Evolutionary conservation across 257 asterid species (phyloP), one percentile per base, ranked within the genome.

Genomic region (Solanum pinnatisectum): DNA sequence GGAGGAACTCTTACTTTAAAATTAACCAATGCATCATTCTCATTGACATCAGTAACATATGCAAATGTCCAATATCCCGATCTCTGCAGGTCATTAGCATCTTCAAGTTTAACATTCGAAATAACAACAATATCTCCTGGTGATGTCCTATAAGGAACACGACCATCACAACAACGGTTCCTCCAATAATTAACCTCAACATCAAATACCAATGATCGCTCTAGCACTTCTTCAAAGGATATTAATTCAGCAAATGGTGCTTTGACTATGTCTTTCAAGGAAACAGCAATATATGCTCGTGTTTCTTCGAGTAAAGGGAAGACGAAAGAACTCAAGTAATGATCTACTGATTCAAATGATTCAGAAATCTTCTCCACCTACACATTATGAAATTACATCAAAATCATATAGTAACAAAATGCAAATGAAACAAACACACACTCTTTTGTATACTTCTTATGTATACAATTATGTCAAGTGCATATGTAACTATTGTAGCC

Each of bases 271-370:
- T 86, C 72, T 72, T 94, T 91, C 88, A 92, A 18, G 8, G 91
- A 89, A 6, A 96, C 88, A 35, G 93, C 94, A 63, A 95, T 88
- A 33, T 85, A 83, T 0, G 94, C 91, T 15, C 95, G 92, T 0
- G 94, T 90, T 87, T 95, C 98, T 90, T 95, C 98, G 84, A 94
- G 40, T 40, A 95, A 87, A 1, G 97, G 95, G 77, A 8, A 90
- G 27, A 89, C 56, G 35, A 77, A 95, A 14, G 96, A 93, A 63
- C 88, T 86, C 32, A 92, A 86, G 82, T 93, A 95, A 22, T 87
- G 56, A 20, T 87, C 94, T 44, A 84, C 91, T 5, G 88, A 42
- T 67, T 71, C 89, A 78, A 94, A 95, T 13, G 90, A 78, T 11
- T 72, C 74, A 0, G 98, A 92, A 77, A 95, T 95, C 59, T 88